phyloP scores from a whole-genome alignment of 192 early-diverging fungal species.

The Coemansia sp. region DNA sequence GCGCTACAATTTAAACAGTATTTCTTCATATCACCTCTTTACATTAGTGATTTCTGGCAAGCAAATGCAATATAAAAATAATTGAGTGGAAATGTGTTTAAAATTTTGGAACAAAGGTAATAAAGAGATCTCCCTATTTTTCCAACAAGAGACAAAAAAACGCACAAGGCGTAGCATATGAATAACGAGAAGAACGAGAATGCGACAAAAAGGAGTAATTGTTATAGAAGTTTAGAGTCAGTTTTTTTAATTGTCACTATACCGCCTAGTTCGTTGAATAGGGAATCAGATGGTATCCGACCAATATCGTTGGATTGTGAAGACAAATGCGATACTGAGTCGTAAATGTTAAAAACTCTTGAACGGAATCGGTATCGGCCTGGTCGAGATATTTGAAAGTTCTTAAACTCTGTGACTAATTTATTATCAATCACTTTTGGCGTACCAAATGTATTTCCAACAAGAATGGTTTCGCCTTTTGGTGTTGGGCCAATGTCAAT shows the following conservation, averaged over 20 bases:
- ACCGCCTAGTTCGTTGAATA: slow-evolving; percentile 26
- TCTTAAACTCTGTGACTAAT: slow-evolving; percentile 20
- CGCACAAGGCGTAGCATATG: too few species aligned
- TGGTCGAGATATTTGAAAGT: slow-evolving; percentile 11
- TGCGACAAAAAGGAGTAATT: too few species aligned
- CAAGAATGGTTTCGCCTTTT: slow-evolving; percentile 18
- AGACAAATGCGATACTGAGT: slow-evolving; percentile 9
- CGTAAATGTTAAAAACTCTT: slow-evolving; percentile 26
- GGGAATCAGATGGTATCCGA: slow-evolving; percentile 9
- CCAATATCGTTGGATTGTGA: background rate
- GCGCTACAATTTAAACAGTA: slow-evolving; percentile 1
- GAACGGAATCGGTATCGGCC: slow-evolving; percentile 29
- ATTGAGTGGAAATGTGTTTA: too few species aligned
- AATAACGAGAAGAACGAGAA: too few species aligned
- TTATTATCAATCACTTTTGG: slow-evolving; percentile 16
- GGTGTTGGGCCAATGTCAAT: slow-evolving; percentile 22
- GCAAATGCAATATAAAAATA: too few species aligned
- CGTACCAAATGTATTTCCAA: slow-evolving; percentile 5
- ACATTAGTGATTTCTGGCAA: too few species aligned
- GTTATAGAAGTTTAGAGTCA: too few species aligned
- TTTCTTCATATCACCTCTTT: background rate
- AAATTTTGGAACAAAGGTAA: too few species aligned
- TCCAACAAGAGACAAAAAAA: too few species aligned
- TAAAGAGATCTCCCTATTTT: too few species aligned
- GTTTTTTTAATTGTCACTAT: slow-evolving; percentile 9